Conservation (phyloP, 192 early-diverging fungal species). For the Nowakowskiella sp. region DNA sequence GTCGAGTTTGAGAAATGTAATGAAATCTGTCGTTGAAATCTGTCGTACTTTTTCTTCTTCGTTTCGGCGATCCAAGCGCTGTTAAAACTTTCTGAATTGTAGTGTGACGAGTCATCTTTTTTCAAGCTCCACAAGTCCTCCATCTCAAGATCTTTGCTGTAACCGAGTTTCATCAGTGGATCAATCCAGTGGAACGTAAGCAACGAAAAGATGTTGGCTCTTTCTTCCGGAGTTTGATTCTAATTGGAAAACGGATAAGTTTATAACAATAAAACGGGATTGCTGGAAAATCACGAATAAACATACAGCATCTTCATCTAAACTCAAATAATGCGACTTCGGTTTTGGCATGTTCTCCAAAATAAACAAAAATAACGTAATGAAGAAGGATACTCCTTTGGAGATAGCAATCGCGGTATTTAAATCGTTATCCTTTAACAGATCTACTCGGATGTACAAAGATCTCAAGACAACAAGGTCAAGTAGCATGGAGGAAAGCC, state of each 20-base stretch:
- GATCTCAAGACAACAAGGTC: constrained; percentile 32
- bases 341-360: constrained; percentile 39
- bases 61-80: constrained; percentile 64
- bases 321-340: constrained; percentile 18
- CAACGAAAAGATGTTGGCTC: constrained; percentile 73
- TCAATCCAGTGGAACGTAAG: constrained; percentile 89
- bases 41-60: constrained; percentile 30
- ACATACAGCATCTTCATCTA: constrained; percentile 25
- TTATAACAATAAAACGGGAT: neutral
- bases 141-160: constrained; percentile 58
- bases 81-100: constrained; percentile 57
- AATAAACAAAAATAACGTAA: constrained; percentile 23
- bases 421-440: constrained; percentile 7
- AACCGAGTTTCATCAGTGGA: constrained; percentile 71
- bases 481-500: constrained; percentile 27
- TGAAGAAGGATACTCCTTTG: constrained; percentile 4
- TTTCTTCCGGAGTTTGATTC: constrained; percentile 60
- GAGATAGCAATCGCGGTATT: constrained; percentile 12
- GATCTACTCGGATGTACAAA: constrained; percentile 16
- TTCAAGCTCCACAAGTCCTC: constrained; percentile 70
- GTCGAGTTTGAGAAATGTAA: neutral
- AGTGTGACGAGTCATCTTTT: constrained; percentile 44
- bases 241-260: neutral
- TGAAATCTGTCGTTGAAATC: too few relatives aligned
- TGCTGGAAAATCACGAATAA: neutral